These are phyloP conservation scores for Penicillium silybi DNA, from an alignment of 495 filamentous ascomycete genomes.

Conservation along the genomic window DNA sequence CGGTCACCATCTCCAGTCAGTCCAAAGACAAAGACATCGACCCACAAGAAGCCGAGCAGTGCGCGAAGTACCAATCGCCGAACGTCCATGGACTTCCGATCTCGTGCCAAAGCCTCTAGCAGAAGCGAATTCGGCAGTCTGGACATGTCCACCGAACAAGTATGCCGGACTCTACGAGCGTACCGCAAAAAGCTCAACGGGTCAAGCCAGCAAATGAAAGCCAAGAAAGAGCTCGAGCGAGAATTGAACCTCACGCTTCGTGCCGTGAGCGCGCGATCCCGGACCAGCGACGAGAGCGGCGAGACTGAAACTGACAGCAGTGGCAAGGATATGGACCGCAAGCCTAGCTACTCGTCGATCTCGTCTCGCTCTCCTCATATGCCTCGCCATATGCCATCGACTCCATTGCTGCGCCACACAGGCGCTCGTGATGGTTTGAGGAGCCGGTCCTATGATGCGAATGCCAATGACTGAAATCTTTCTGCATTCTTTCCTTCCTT, in stretches of 20 bases:
- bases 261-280: conserved; percentile 55
- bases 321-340: conserved; percentile 40
- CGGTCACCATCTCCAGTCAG: conserved; percentile 47
- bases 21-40: conserved; percentile 24
- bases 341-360: conserved; percentile 16
- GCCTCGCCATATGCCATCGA: conserved; percentile 36
- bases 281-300: conserved; percentile 22
- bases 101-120: conserved; percentile 50
- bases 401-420: conserved; percentile 31
- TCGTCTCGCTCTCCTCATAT: conserved; percentile 20
- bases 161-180: conserved; percentile 70
- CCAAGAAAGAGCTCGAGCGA: conserved; percentile 69
- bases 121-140: conserved; percentile 60
- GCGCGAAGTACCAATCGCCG: conserved; percentile 32
- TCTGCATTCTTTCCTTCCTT: not conserved
- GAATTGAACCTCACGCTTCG: conserved; percentile 74
- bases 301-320: conserved; percentile 46
- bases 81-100: conserved; percentile 56
- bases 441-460: conserved; percentile 31
- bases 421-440: conserved; percentile 21
- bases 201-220: conserved; percentile 58
- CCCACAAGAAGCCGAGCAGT: conserved; percentile 18
- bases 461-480: conserved; percentile 19
- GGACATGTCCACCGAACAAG: conserved; percentile 72
- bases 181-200: conserved; percentile 79